Evolutionary conservation across 306 rosid genomes (phyloP), one percentile per base, ranked within the genome.

Genomic region (Pterocarpus macrocarpus): DNA sequence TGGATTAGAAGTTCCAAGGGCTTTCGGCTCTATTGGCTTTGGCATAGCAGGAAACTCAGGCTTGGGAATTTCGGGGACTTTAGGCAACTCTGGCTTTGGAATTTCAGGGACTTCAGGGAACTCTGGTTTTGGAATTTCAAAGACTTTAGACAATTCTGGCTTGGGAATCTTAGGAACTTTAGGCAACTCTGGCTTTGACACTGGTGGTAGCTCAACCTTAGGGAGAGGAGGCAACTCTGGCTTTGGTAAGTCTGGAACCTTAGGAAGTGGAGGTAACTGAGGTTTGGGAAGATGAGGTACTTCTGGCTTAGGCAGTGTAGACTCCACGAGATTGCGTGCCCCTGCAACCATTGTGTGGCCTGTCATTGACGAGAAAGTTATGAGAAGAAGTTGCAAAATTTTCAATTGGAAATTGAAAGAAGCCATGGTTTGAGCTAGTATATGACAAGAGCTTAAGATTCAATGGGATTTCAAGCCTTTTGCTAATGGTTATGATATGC

Each of bases 261-360:
- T 49, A 8, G 81, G 64, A 7, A 76, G 71, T 17, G 41, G 34
- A 13, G 71, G 80, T 45, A 75, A 44, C 44, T 76, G 50, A 4
- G 49, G 63, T 43, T 70, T 17, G 0, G 86, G 82, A 22, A 74
- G 52, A 15, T 74, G 72, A 15, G 81, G 63, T 3, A 45, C 47
- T 43, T 76, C 16, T 35, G 77, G 65, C 70, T 39, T 17, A 3
- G 76, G 64, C 43, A 70, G 11, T 5, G 89, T 62, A 32, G 47
- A 45, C 34, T 86, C 76, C 14, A 62, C 10, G 28, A 86, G 89
- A 67, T 22, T 32, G 57, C 80, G 81, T 33, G 84, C 84, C 35
- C 71, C 86, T 0, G 68, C 64, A 41, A 59, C 71, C 38, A 78
- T 44, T 49, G 71, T 47, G 32, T 44, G 57, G 45, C 12, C 30